Conservation (phyloP, 257 asterid genomes). For the Gentiana dahurica region DNA sequence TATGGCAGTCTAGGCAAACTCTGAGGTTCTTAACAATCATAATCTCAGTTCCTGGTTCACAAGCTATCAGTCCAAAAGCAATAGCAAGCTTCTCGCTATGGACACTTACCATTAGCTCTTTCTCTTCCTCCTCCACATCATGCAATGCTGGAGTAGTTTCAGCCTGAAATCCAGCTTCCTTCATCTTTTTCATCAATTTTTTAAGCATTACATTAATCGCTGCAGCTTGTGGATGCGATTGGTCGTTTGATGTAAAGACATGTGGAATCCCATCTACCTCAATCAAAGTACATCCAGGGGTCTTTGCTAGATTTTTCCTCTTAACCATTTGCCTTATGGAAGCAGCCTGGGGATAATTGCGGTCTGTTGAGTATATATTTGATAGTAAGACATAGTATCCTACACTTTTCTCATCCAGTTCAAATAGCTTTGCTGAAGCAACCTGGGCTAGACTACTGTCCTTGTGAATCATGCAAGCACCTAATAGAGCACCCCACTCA, state of each 20-base stretch:
- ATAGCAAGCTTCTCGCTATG: slow-evolving; percentile 90
- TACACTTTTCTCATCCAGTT: slow-evolving; percentile 59
- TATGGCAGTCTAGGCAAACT: slow-evolving; percentile 90
- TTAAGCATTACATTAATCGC: slow-evolving; percentile 36
- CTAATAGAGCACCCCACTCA: slow-evolving; percentile 80
- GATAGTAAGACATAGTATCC: slow-evolving; percentile 80
- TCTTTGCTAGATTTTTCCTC: slow-evolving; percentile 43
- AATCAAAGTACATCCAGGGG: slow-evolving; percentile 70
- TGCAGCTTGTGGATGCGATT: slow-evolving; percentile 40
- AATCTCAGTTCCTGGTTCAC: slow-evolving; percentile 54
- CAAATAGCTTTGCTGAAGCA: slow-evolving; percentile 59
- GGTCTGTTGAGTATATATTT: slow-evolving; percentile 54
- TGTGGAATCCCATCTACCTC: slow-evolving; percentile 65
- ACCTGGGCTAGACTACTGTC: slow-evolving; percentile 46
- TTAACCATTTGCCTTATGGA: slow-evolving; percentile 51
- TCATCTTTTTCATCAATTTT: slow-evolving; percentile 47
- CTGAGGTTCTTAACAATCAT: slow-evolving; percentile 80
- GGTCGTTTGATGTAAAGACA: slow-evolving; percentile 59
- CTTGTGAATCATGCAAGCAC: slow-evolving; percentile 91
- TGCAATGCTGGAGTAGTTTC: slow-evolving; percentile 65
- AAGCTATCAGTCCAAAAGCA: slow-evolving; percentile 60
- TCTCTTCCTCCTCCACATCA: slow-evolving; percentile 94
- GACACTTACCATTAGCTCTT: slow-evolving; percentile 69
- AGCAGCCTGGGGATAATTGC: slow-evolving; percentile 74
- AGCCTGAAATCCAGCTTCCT: slow-evolving; percentile 60